Percentiles rank a stretch among this genome's conserved stretches.
phyloP scores from a whole-genome alignment of 768 basidiomycete genomes.

The Mycena polygramma region DNA sequence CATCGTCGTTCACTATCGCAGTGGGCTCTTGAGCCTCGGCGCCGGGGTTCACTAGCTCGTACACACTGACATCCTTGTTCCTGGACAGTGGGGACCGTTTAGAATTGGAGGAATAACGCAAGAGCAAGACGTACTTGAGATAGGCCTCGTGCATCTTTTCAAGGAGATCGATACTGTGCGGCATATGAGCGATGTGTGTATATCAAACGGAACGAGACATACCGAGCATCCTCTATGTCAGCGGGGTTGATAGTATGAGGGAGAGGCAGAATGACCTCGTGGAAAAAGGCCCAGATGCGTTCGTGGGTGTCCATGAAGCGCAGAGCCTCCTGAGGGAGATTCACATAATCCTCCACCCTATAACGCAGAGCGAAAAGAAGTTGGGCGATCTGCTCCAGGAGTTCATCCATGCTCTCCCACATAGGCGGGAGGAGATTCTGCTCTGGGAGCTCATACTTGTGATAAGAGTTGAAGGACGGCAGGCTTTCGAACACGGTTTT shows the following conservation, averaged over 20 bases:
- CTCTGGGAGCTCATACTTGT: conserved; percentile 22
- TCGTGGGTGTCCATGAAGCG: not conserved
- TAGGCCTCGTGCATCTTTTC: not conserved
- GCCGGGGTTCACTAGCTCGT: conserved; percentile 27
- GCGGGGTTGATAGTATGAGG: not conserved
- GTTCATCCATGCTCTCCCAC: not conserved
- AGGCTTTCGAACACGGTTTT: not conserved
- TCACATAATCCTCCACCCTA: conserved; percentile 15
- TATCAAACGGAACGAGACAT: not conserved
- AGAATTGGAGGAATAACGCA: too few species aligned
- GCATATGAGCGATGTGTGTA: not conserved
- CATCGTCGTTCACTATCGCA: too few species aligned
- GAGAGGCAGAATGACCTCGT: conserved; percentile 9
- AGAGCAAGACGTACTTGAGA: conserved; percentile 1
- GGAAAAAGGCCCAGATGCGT: conserved; percentile 19
- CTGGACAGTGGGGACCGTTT: not conserved
- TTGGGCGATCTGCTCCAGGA: not conserved
- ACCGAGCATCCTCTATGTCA: conserved; percentile 18
- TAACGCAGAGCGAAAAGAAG: conserved; percentile 22
- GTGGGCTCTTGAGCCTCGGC: conserved; percentile 14
- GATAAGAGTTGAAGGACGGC: not conserved
- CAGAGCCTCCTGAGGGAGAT: not conserved
- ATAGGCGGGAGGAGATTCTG: conserved; percentile 5
- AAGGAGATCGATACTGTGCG: not conserved
- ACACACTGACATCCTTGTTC: not conserved